A percentile compares a stretch with the other conserved stretches of the same genome.
phyloP scores from a whole-genome alignment of 1,284 basidiomycete genomes.

The Cutaneotrichosporon mucoides region DNA sequence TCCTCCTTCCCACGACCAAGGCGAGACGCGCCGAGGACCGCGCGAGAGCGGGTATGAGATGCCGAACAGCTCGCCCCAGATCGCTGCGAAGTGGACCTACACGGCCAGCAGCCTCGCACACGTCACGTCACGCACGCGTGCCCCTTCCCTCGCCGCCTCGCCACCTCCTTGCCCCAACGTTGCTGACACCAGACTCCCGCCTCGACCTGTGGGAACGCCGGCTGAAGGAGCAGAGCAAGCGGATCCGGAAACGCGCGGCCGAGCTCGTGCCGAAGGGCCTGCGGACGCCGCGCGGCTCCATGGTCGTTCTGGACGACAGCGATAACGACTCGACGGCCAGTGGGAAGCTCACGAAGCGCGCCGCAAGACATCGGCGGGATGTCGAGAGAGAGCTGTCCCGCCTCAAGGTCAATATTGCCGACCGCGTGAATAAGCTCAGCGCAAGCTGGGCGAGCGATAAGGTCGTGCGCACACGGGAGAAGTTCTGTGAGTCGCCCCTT shows the following conservation, averaged over 20 bases:
- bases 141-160: too few relatives aligned
- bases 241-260: constrained; percentile 72
- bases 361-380: constrained; percentile 53
- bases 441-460: constrained; percentile 82
- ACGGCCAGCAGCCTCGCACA: too few relatives aligned
- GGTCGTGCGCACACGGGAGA: constrained; percentile 83
- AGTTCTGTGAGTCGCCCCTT: constrained; percentile 51
- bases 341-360: constrained; percentile 14
- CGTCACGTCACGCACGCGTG: too few relatives aligned
- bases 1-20: too few relatives aligned
- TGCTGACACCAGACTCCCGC: constrained; percentile 65
- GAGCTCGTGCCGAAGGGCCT: constrained; percentile 58
- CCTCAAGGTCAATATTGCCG: constrained; percentile 60
- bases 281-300: constrained; percentile 49
- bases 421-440: constrained; percentile 66
- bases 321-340: constrained; percentile 15
- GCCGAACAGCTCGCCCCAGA: too few relatives aligned
- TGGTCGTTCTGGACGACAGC: constrained; percentile 29
- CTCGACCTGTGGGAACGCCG: constrained; percentile 82
- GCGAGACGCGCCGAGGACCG: too few relatives aligned
- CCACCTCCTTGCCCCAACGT: too few relatives aligned
- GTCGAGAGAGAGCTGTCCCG: constrained; percentile 78
- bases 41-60: too few relatives aligned
- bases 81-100: too few relatives aligned
- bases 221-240: constrained; percentile 77